phyloP scores from a whole-genome alignment of 305 asterid species.

The Rubia peregrina region DNA sequence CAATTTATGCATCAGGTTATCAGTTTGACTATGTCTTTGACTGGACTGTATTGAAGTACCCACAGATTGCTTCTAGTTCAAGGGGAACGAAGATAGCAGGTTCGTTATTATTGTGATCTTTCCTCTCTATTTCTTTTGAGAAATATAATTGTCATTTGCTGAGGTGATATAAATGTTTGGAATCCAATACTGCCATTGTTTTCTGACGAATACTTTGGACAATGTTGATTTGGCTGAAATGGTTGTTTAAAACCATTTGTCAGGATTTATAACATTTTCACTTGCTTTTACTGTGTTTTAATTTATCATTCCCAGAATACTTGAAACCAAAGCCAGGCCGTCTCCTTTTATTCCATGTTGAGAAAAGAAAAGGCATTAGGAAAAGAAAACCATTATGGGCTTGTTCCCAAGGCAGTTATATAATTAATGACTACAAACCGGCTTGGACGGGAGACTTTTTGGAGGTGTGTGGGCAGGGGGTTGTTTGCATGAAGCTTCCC shows the following conservation, averaged over 20 bases:
- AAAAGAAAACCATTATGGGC: neutral
- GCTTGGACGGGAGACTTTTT: neutral
- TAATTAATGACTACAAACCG: neutral
- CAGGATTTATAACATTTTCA: neutral
- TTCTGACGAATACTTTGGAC: neutral
- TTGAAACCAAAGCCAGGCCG: neutral
- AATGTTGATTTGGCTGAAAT: neutral
- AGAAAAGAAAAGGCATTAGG: neutral
- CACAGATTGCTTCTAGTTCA: slow-evolving; percentile 81
- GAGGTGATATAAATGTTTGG: neutral
- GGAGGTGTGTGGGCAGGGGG: neutral
- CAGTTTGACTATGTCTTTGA: slow-evolving; percentile 90
- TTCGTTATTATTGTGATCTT: slow-evolving; percentile 21
- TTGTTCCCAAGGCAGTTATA: neutral
- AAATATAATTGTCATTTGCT: neutral
- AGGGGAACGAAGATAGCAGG: slow-evolving; percentile 60
- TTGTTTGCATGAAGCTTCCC: neutral
- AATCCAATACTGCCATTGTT: neutral
- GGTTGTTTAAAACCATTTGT: neutral
- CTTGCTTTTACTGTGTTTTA: neutral
- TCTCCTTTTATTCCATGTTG: neutral
- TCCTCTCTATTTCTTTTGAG: neutral
- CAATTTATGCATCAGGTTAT: slow-evolving; percentile 45
- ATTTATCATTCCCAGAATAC: neutral
- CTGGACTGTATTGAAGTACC: slow-evolving; percentile 93